Conservation (phyloP, 805 yeast genomes). For the Metschnikowia reukaufii region DNA sequence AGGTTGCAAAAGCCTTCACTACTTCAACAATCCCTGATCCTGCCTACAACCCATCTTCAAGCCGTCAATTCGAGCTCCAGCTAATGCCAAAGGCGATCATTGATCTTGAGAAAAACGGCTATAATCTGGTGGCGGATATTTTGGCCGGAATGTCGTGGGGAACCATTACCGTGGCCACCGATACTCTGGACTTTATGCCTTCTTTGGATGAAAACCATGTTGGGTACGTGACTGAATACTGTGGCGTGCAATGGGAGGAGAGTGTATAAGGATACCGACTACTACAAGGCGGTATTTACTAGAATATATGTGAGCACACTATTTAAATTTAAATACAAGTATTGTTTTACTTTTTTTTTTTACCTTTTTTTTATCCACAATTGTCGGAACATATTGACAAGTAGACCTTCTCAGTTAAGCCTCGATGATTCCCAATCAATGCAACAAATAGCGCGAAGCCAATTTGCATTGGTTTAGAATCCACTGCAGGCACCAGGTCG, state of each 20-base stretch:
- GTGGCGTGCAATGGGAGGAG: constrained; percentile 86
- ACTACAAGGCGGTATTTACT: too few relatives aligned
- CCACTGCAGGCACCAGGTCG: too few relatives aligned
- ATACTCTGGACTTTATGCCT: constrained; percentile 62
- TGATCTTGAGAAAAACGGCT: constrained; percentile 57
- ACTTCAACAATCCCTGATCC: constrained; percentile 53
- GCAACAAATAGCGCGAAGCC: too few relatives aligned
- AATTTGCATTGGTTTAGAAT: too few relatives aligned
- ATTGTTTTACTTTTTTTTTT: too few relatives aligned
- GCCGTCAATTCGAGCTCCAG: constrained; percentile 78
- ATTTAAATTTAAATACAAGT: too few relatives aligned
- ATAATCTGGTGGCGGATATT: constrained; percentile 42
- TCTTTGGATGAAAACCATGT: constrained; percentile 59
- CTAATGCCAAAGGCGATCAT: constrained; percentile 91
- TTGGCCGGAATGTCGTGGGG: constrained; percentile 97
- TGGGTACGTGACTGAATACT: constrained; percentile 80
- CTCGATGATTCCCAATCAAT: too few relatives aligned
- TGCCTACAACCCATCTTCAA: constrained; percentile 57
- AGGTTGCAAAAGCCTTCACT: constrained; percentile 45
- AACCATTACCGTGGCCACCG: constrained; percentile 80
- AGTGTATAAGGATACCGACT: constrained; percentile 12
- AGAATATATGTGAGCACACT: not conserved
- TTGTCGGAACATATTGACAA: too few relatives aligned
- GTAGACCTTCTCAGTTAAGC: too few relatives aligned
- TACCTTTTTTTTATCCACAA: too few relatives aligned